phyloP scores from a whole-genome alignment of 768 basidiomycete genomes.

The Rubroboletus pulcherrimus region DNA sequence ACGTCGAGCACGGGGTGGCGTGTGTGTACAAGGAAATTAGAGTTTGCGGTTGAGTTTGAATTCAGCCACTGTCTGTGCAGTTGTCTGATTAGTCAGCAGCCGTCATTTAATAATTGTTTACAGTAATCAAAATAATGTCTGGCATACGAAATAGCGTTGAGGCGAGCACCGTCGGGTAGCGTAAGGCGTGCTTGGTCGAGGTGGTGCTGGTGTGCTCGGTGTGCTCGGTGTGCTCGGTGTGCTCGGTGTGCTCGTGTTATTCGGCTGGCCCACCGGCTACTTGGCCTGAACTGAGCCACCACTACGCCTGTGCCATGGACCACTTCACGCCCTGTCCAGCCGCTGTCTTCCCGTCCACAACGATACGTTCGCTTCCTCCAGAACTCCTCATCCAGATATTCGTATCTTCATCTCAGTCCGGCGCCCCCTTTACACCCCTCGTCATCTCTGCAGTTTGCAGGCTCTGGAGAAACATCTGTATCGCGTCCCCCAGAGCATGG shows the following conservation, averaged over 20 bases:
- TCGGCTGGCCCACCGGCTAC: not conserved
- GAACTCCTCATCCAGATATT: slow-evolving; percentile 68
- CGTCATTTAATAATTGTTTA: too few relatives aligned
- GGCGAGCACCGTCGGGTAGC: too few relatives aligned
- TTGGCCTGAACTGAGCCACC: not conserved
- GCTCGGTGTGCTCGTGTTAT: too few relatives aligned
- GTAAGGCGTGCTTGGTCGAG: too few relatives aligned
- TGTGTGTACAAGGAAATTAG: slow-evolving; percentile 40
- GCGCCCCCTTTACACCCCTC: slow-evolving; percentile 47
- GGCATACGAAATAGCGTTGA: too few relatives aligned
- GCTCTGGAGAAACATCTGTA: slow-evolving; percentile 54
- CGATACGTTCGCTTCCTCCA: slow-evolving; percentile 42
- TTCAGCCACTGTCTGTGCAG: slow-evolving; percentile 39
- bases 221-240: too few relatives aligned
- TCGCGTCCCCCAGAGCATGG: slow-evolving; percentile 59
- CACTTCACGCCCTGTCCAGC: not conserved
- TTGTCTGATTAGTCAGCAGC: slow-evolving; percentile 39
- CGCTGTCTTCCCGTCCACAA: not conserved
- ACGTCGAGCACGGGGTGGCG: slow-evolving; percentile 47
- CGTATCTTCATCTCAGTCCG: slow-evolving; percentile 35
- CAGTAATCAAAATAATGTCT: too few relatives aligned
- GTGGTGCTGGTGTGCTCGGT: too few relatives aligned
- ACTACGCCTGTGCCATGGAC: not conserved
- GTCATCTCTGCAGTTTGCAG: slow-evolving; percentile 51
- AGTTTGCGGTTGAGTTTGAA: slow-evolving; percentile 34